Percentiles rank a stretch among this genome's conserved stretches.
Conservation (phyloP, 2,329 filamentous ascomycete species). For the Blastomyces emzantsi region DNA sequence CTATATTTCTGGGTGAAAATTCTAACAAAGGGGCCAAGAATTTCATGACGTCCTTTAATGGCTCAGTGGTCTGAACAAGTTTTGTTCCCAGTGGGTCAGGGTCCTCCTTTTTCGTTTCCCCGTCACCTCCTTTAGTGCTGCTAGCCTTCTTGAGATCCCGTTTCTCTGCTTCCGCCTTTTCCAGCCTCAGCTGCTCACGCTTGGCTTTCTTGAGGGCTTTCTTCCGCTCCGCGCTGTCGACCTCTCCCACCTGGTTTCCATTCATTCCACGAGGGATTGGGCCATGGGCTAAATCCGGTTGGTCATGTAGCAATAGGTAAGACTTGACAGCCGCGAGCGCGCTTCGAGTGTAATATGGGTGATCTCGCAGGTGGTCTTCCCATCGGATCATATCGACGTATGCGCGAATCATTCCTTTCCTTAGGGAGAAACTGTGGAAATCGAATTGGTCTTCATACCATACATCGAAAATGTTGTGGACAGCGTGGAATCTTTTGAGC, state of each 20-base stretch:
- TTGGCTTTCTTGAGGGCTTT: conserved; percentile 86
- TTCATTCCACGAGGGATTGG: conserved; percentile 48
- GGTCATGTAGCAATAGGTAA: conserved; percentile 71
- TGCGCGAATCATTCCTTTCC: conserved; percentile 89
- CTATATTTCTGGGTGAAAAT: conserved; percentile 68
- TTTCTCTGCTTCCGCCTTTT: conserved; percentile 73
- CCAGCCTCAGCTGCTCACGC: conserved; percentile 64
- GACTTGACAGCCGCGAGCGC: conserved; percentile 72
- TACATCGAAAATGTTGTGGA: conserved; percentile 88
- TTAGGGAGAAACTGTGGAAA: conserved; percentile 94
- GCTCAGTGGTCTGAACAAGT: conserved; percentile 70
- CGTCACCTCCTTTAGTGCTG: conserved; percentile 48
- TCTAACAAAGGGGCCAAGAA: conserved; percentile 75
- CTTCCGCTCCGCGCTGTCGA: conserved; percentile 60
- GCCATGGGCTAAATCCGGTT: conserved; percentile 57
- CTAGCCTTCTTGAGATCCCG: conserved; percentile 73
- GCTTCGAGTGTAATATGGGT: conserved; percentile 83
- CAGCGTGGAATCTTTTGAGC: conserved; percentile 80
- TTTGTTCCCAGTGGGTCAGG: conserved; percentile 76
- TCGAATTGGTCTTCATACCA: conserved; percentile 99
- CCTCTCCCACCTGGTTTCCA: conserved; percentile 42
- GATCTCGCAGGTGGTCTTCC: conserved; percentile 85
- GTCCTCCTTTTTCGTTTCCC: conserved; percentile 73
- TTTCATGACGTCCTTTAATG: conserved; percentile 77
- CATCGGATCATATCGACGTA: conserved; percentile 95